Percentiles rank a stretch among this genome's conserved stretches.
These are phyloP conservation scores for Physcomitrellopsis africana DNA, from an alignment of 225 moss, liverwort and hornwort genomes.

Conservation along the genomic window DNA sequence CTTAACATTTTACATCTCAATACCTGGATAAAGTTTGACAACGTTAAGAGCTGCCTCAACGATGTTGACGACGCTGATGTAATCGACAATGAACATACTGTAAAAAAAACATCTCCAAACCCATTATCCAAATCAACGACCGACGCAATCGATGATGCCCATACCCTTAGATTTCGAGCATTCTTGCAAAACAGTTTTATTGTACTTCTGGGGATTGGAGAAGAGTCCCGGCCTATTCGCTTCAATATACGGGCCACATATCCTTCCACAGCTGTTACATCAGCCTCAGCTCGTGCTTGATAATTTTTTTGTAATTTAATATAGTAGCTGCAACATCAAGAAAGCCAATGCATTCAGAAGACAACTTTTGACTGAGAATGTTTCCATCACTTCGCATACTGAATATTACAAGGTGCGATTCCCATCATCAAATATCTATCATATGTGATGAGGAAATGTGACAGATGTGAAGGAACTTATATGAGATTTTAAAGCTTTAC, in stretches of 20 bases:
- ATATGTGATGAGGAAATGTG: conserved; percentile 6
- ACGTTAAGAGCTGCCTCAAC: conserved; percentile 21
- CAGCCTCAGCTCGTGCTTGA: conserved; percentile 92
- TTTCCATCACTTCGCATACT: not conserved
- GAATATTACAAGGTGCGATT: conserved; percentile 19
- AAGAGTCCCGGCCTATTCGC: conserved; percentile 80
- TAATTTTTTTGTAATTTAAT: conserved; percentile 90
- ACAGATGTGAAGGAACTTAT: not conserved
- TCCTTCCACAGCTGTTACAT: conserved; percentile 75
- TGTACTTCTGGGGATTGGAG: conserved; percentile 65
- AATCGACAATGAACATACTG: conserved; percentile 10
- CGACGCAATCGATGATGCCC: conserved; percentile 17
- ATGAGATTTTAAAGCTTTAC: conserved; percentile 45
- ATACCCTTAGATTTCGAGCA: conserved; percentile 83
- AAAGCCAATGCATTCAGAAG: conserved; percentile 19
- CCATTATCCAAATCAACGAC: conserved; percentile 7
- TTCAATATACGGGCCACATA: conserved; percentile 69
- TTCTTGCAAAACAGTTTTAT: conserved; percentile 98
- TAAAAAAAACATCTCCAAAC: not conserved
- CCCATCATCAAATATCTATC: not conserved
- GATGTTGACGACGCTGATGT: not conserved
- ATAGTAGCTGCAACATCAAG: conserved; percentile 74
- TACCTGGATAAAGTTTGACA: conserved; percentile 58
- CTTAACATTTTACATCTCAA: conserved; percentile 78
- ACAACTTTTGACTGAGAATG: not conserved